Conservation (phyloP, 495 filamentous ascomycete species). For the Evernia prunastri region DNA sequence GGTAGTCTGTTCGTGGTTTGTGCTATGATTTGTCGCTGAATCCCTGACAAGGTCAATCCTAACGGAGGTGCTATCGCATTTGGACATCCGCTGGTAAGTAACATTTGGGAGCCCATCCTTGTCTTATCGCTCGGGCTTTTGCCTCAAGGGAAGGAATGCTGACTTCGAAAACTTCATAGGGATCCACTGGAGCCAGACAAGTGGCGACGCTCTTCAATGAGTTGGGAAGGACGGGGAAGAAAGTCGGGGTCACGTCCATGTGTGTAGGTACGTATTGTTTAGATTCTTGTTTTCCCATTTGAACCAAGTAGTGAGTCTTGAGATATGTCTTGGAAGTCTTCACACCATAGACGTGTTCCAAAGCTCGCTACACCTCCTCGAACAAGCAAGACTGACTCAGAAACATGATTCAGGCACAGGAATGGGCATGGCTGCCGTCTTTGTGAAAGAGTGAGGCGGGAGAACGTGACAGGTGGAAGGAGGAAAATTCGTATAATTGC, state of each 20-base stretch:
- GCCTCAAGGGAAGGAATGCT: too few relatives aligned
- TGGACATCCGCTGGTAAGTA: conserved; percentile 76
- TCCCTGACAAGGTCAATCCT: conserved; percentile 73
- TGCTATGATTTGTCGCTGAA: neutral
- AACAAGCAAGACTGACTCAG: too few relatives aligned
- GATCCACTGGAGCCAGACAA: conserved; percentile 85
- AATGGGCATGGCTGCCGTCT: conserved; percentile 95
- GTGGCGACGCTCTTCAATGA: conserved; percentile 87
- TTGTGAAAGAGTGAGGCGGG: conserved; percentile 70
- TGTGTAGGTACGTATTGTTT: conserved; percentile 67
- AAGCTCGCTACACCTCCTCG: too few relatives aligned
- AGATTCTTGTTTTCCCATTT: too few relatives aligned
- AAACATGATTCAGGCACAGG: conserved; percentile 50
- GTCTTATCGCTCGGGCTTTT: too few relatives aligned
- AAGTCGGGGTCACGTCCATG: conserved; percentile 91
- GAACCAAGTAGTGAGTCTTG: too few relatives aligned
- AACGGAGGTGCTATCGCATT: conserved; percentile 99
- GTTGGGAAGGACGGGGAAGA: conserved; percentile 70
- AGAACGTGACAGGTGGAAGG: neutral
- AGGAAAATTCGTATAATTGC: neutral
- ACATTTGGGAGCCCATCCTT: too few relatives aligned
- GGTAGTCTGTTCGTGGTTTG: neutral
- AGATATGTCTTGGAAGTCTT: too few relatives aligned
- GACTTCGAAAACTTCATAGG: neutral
- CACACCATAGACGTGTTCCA: too few relatives aligned